Percentiles rank a stretch among this genome's conserved stretches.
These are phyloP conservation scores for Cladorrhinum samala DNA, from an alignment of 495 filamentous ascomycete genomes.

Conservation along the genomic window DNA sequence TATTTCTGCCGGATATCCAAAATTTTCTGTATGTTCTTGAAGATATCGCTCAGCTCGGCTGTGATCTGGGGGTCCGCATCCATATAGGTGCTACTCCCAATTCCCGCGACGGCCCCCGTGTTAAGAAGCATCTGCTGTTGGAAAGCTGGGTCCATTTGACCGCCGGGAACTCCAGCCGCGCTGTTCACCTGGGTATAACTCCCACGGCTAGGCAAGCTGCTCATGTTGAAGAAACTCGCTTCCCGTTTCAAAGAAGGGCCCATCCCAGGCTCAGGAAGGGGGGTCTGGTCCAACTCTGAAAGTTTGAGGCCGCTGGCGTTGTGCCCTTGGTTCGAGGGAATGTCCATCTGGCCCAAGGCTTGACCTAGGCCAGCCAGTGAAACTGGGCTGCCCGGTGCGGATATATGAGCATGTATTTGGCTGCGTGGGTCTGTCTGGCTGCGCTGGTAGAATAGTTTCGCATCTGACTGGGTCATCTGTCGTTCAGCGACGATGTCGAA, in stretches of 20 bases:
- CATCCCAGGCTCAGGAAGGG: slow-evolving; percentile 8
- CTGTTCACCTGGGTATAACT: slow-evolving; percentile 12
- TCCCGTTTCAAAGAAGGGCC: slow-evolving; percentile 11
- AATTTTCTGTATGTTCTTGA: slow-evolving; percentile 77
- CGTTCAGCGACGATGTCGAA: slow-evolving; percentile 88
- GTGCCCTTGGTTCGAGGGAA: slow-evolving; percentile 5
- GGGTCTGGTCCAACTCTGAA: slow-evolving; percentile 9
- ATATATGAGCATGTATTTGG: slow-evolving; percentile 41
- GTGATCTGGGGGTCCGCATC: slow-evolving; percentile 64
- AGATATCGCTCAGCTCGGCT: slow-evolving; percentile 76
- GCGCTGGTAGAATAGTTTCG: slow-evolving; percentile 90
- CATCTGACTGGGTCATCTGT: slow-evolving; percentile 81
- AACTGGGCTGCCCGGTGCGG: slow-evolving; percentile 47
- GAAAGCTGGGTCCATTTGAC: slow-evolving; percentile 20
- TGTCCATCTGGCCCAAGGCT: slow-evolving; percentile 22
- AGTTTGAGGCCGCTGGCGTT: slow-evolving; percentile 10
- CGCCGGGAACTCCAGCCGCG: slow-evolving; percentile 21
- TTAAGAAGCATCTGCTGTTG: slow-evolving; percentile 25
- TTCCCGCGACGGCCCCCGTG: slow-evolving; percentile 22
- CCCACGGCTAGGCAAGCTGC: slow-evolving; percentile 10
- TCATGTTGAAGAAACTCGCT: slow-evolving; percentile 9
- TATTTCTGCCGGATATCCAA: slow-evolving; percentile 85
- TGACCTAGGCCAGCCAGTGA: slow-evolving; percentile 31
- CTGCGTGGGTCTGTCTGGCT: slow-evolving; percentile 59
- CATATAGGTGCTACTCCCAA: slow-evolving; percentile 39